Base-by-base conservation (phyloP, 495 filamentous ascomycete genomes). In the Letharia columbiana region DNA sequence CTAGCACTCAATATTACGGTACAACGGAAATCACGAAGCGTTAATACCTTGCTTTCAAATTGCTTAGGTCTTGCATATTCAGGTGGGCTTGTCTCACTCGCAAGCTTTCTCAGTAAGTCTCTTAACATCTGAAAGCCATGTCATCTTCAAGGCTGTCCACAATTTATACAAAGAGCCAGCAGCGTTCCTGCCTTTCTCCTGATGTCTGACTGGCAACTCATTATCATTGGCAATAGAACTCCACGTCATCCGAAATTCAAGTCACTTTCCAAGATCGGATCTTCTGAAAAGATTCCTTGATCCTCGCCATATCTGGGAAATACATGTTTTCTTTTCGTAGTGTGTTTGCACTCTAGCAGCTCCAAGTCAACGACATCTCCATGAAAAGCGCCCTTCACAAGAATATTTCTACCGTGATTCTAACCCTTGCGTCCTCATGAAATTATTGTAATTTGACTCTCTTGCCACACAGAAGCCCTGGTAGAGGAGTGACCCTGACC, bases 391-490 rank as follows among this genome's bases (percentile, higher is more conserved):
- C 28, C 28, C 50, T 15, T 54, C 28, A 8, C 15, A 7, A 31
- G 12, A 33, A 1, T 0, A 15, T 52, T 28, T 28, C 28, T 54
- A 54, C 4, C 28, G 0, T 17, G 28, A 54, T 28, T 54, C 50
- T 33, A 54, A 54, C 50, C 50, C 50, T 54, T 54, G 50, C 50
- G 50, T 15, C 28, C 50, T 54, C 50, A 54, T 31, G 28, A 54
- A 54, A 2, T 17, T 54, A 28, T 5, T 31, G 23, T 13, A 13
- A 54, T 54, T 6, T 54, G 23, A 10, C 50, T 54, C 50, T 17
- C 50, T 54, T 33, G 50, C 50, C 50, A 54, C 33, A 54, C 50
- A 54, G 28, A 31, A 54, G 1, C 50, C 50, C 28, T 54, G 50
- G 50, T 54, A 54, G 12, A 54, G 2, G 12, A 54, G 50, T 17